phyloP scores from a whole-genome alignment of 495 filamentous ascomycete species.

The Penicillium flavigenum region DNA sequence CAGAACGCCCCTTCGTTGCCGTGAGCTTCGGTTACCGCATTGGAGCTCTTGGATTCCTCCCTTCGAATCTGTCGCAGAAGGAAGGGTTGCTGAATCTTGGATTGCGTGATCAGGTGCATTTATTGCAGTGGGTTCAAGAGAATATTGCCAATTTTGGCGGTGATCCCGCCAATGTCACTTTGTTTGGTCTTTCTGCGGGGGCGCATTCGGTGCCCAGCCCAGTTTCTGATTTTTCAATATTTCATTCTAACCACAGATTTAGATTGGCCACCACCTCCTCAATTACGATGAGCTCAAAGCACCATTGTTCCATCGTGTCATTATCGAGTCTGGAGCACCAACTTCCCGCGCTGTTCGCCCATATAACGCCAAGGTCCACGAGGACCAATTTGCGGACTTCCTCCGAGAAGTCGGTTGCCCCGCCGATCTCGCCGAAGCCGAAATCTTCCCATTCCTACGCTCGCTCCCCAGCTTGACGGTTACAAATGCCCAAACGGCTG shows the following conservation, averaged over 20 bases:
- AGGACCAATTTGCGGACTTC: conserved; percentile 60
- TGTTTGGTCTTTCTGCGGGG: conserved; percentile 64
- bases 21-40: conserved; percentile 62
- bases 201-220: conserved; percentile 52
- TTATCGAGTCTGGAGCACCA: conserved; percentile 63
- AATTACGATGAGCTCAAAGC: conserved; percentile 38
- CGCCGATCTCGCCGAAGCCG: conserved; percentile 33
- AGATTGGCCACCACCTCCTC: conserved; percentile 67
- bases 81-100: conserved; percentile 62
- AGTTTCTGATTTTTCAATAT: not conserved
- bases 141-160: conserved; percentile 61
- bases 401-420: conserved; percentile 45
- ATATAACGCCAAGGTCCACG: conserved; percentile 56
- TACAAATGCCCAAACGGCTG: conserved; percentile 45
- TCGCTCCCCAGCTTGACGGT: conserved; percentile 46
- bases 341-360: conserved; percentile 60
- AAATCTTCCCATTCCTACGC: conserved; percentile 54
- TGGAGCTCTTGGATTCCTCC: conserved; percentile 64
- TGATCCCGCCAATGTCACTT: conserved; percentile 59
- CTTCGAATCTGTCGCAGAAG: conserved; percentile 49
- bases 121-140: conserved; percentile 61
- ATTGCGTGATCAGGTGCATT: conserved; percentile 58
- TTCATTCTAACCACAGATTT: conserved; percentile 3
- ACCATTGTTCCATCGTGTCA: conserved; percentile 58
- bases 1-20: conserved; percentile 53